phyloP scores from a whole-genome alignment of 208 protist species.

The Acanthamoeba castellanii region DNA sequence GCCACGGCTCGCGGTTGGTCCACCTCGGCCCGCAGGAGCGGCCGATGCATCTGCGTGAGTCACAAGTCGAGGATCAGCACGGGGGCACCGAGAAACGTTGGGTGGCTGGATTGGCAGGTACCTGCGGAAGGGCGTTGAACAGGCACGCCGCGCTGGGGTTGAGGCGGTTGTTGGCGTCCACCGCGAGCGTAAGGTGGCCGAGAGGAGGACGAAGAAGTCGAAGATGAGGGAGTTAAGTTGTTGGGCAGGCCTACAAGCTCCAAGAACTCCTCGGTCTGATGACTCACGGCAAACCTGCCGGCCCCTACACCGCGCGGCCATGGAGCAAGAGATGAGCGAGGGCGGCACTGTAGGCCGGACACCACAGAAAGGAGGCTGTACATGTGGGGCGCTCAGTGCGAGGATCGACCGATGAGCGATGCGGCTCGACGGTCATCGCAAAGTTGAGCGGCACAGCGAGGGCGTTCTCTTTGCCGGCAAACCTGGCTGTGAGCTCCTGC shows the following conservation, averaged over 20 bases:
- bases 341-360: background rate
- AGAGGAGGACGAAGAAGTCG: background rate
- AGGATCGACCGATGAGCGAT: background rate
- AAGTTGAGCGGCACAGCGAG: constrained; percentile 10
- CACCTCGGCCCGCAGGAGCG: no score
- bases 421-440: constrained; percentile 36
- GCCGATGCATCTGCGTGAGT: background rate
- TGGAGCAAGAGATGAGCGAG: background rate
- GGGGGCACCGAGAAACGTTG: no score
- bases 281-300: constrained; percentile 12
- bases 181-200: background rate
- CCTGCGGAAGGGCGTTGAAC: background rate
- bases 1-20: no score
- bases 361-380: background rate
- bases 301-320: background rate
- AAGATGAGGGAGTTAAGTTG: background rate
- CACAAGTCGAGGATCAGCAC: background rate
- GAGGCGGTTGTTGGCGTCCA: background rate
- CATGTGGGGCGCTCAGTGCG: background rate
- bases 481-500: background rate
- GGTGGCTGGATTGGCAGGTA: background rate
- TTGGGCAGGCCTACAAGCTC: constrained; percentile 9
- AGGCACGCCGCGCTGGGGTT: constrained; percentile 14
- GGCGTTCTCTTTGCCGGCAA: background rate
- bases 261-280: constrained; percentile 45